These are phyloP conservation scores for Podaxis pistillaris DNA, from an alignment of 768 basidiomycete species.

Conservation along the genomic window DNA sequence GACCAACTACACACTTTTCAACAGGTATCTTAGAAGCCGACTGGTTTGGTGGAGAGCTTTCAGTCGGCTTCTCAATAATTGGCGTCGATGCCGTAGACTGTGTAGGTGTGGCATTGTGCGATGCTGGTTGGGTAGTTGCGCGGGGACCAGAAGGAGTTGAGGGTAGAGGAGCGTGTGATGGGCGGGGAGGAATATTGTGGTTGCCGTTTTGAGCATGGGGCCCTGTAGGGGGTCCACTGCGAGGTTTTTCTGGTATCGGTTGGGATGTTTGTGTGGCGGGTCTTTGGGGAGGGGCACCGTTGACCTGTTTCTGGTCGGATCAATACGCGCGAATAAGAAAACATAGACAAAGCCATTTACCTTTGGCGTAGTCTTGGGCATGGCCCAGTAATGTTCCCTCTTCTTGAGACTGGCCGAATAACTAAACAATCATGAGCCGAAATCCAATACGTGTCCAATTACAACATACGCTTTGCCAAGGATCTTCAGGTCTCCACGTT, in stretches of 20 bases:
- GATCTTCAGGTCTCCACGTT: slow-evolving; percentile 82
- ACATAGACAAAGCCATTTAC: slow-evolving; percentile 18
- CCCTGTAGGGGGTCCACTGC: slow-evolving; percentile 23
- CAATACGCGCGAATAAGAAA: not conserved
- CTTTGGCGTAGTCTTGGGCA: slow-evolving; percentile 28
- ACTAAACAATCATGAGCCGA: slow-evolving; percentile 29
- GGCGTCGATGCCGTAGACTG: slow-evolving; percentile 22
- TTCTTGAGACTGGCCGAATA: slow-evolving; percentile 77
- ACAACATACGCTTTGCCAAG: slow-evolving; percentile 69
- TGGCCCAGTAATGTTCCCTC: slow-evolving; percentile 57
- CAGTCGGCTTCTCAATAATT: slow-evolving; percentile 1
- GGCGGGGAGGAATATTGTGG: slow-evolving; percentile 24
- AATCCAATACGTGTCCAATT: slow-evolving; percentile 4
- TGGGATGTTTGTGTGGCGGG: slow-evolving; percentile 29
- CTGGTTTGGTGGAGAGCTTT: not conserved
- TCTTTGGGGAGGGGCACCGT: slow-evolving; percentile 30
- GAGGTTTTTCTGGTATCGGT: slow-evolving; percentile 37
- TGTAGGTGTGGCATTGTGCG: slow-evolving; percentile 23
- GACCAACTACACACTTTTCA: slow-evolving; percentile 51
- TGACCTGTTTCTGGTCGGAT: slow-evolving; percentile 19
- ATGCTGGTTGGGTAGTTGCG: slow-evolving; percentile 39
- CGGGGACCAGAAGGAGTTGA: slow-evolving; percentile 54
- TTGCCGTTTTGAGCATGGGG: slow-evolving; percentile 11
- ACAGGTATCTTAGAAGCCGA: slow-evolving; percentile 47
- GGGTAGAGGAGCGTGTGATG: slow-evolving; percentile 27